phyloP scores from a whole-genome alignment of 768 basidiomycete genomes.

The Candolleomyces aberdarensis region DNA sequence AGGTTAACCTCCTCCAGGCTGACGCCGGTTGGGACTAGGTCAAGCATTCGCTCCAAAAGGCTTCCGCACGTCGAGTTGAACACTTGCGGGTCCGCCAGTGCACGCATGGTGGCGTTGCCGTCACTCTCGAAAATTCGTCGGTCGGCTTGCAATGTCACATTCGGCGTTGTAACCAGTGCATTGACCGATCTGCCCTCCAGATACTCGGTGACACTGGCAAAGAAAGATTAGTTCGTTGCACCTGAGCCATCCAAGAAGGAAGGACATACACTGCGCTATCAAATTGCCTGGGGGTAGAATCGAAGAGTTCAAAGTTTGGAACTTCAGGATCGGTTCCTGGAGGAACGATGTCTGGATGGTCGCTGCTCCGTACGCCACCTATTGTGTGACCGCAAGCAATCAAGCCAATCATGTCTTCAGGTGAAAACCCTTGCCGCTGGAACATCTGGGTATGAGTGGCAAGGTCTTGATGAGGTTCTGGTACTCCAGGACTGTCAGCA shows the following conservation, averaged over 20 bases:
- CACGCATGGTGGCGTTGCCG: constrained; percentile 37
- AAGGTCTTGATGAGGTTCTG: constrained; percentile 36
- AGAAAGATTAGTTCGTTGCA: background rate
- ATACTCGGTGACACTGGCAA: constrained; percentile 35
- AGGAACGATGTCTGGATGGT: constrained; percentile 37
- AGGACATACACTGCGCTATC: constrained; percentile 35
- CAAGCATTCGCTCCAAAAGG: constrained; percentile 40
- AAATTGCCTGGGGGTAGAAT: constrained; percentile 30
- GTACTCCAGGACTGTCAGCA: constrained; percentile 38
- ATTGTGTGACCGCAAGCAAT: constrained; percentile 46
- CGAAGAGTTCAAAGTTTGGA: constrained; percentile 25
- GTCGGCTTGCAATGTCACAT: constrained; percentile 37
- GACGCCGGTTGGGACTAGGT: constrained; percentile 40
- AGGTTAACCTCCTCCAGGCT: constrained; percentile 33
- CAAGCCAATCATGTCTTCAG: constrained; percentile 42
- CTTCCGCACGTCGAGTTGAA: constrained; percentile 30
- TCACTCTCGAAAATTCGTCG: constrained; percentile 37
- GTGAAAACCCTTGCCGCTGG: constrained; percentile 35
- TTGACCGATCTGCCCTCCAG: constrained; percentile 36
- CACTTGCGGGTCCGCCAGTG: constrained; percentile 23
- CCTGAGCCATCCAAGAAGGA: background rate
- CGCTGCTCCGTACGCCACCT: constrained; percentile 38
- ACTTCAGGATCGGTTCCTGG: constrained; percentile 16
- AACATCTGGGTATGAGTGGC: constrained; percentile 33
- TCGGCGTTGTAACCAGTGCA: constrained; percentile 32